Evolutionary conservation across 306 rosid species (phyloP), one percentile per base, ranked within the genome.

Genomic region (Medicago truncatula): DNA sequence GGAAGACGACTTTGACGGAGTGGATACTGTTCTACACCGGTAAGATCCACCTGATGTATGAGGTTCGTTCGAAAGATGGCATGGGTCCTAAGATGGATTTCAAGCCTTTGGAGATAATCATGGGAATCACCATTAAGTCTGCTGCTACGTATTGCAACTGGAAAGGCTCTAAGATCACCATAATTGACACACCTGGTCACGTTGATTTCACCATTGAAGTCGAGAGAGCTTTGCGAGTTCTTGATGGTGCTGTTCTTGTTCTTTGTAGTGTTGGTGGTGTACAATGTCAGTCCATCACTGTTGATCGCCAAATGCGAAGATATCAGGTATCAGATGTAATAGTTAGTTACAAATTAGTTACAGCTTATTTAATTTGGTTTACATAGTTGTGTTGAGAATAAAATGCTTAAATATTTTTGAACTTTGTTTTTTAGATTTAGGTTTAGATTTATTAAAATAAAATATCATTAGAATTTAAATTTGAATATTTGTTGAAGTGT

Each of bases 261-360:
- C 92, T 93, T 44, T 91, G 98, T 82, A 91, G 98, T 73, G 98
- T 93, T 77, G 96, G 97, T 67, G 96, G 97, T 20, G 98, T 93
- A 78, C 96, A 93, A 74, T 89, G 94, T 87, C 97, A 93, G 85
- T 93, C 98, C 16, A 93, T 93, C 52, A 91, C 97, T 2, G 96
- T 93, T 77, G 97, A 93, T 89, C 71, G 97, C 62, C 98, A 93
- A 83, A 93, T 93, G 97, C 87, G 92, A 82, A 86, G 97, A 88
- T 93, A 89, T 7, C 92, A 91, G 20, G 96, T 93, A 28, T 21
- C 1, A 21, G 23, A 21, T 28, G 34, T 28, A 28, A 28, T 28
- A 1, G 34, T 28, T 28, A 28, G 4, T 28, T 28, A n/a, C n/a
- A n/a, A 28, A 4, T 28, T 28, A 28, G 34, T 21, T n/a, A n/a